These are phyloP conservation scores for Arachis monticola DNA, from an alignment of 331 rosid species.

Conservation along the genomic window DNA sequence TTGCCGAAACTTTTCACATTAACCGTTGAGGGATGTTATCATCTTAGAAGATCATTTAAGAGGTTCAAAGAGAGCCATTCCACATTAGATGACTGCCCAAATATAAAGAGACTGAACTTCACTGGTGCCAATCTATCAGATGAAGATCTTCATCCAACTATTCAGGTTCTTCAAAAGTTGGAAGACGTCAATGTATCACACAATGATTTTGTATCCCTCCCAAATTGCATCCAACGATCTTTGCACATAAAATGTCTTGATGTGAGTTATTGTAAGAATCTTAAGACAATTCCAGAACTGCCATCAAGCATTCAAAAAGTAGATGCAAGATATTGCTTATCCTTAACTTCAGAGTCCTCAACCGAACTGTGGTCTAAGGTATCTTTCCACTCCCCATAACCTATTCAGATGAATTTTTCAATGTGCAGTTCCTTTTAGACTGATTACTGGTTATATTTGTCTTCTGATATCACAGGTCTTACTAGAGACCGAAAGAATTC, in stretches of 20 bases:
- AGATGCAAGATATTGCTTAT: not conserved
- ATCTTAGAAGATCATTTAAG: not conserved
- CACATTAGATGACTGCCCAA: not conserved
- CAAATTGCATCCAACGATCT: not conserved
- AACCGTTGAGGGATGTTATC: not conserved
- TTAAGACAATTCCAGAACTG: not conserved
- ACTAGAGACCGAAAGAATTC: not conserved
- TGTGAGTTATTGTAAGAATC: not conserved
- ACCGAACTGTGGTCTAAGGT: conserved; percentile 18
- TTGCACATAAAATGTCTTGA: not conserved
- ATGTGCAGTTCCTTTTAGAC: no score
- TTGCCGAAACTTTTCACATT: not conserved
- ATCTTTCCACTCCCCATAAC: not conserved
- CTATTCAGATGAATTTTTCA: no score
- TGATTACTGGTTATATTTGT: no score
- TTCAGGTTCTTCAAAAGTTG: not conserved
- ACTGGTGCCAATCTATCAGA: not conserved
- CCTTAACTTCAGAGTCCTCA: not conserved
- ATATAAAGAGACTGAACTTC: not conserved
- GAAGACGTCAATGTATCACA: not conserved
- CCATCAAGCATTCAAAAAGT: conserved; percentile 4
- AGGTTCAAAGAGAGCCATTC: not conserved
- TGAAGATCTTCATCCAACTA: not conserved
- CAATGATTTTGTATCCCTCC: not conserved
- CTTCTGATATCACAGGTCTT: no score